Evolutionary conservation across 2,329 filamentous ascomycete genomes (phyloP), one percentile per base, ranked within the genome.

Genomic region (Diplodia mutila): DNA sequence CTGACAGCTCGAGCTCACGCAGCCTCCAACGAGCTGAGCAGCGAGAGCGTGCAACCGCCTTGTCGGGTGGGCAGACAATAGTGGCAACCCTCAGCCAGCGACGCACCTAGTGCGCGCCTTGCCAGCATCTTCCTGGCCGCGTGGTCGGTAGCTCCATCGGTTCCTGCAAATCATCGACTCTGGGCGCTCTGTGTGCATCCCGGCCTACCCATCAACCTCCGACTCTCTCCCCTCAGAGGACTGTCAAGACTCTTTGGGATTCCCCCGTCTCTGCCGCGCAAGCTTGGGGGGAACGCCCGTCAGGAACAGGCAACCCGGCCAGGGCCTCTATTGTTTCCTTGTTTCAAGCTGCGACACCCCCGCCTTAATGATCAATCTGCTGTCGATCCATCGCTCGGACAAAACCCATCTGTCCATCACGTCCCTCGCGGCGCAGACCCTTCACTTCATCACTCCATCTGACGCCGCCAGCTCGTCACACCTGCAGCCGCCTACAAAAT

Each of bases 101-200:
- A n/a, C 1, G 29, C 29, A 32, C 46, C 53, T 39, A 23, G 53
- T 32, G 53, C 32, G 53, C 53, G 3, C 53, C 51, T n/a, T 39
- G 3, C 54, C 34, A 27, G 32, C 54, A 42, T 59, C 34, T 42
- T 42, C 34, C 54, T 18, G 54, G 25, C 34, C 21, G 5, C 34
- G 32, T 34, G 32, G 9, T n/a, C 32, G 32, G 21, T 59, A 59
- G 39, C 59, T 34, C 27, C 12, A 48, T 51, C 59, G 42, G 39
- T 3, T 37, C 4, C 42, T 63, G 59, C 57, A 61, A 61, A 61
- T 61, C 57, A 61, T 61, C 42, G 23, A 29, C 25, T 25, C 57
- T 61, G 32, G 25, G 25, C 57, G 57, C 57, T 48, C 23, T 9
- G 55, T 29, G 37, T 37, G 37, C 57, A 61, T n/a, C 57, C 32